A percentile compares a stretch with the other conserved stretches of the same genome.
Conservation (phyloP, 2,329 filamentous ascomycete species). For the Phyllosticta paracitricarpa region DNA sequence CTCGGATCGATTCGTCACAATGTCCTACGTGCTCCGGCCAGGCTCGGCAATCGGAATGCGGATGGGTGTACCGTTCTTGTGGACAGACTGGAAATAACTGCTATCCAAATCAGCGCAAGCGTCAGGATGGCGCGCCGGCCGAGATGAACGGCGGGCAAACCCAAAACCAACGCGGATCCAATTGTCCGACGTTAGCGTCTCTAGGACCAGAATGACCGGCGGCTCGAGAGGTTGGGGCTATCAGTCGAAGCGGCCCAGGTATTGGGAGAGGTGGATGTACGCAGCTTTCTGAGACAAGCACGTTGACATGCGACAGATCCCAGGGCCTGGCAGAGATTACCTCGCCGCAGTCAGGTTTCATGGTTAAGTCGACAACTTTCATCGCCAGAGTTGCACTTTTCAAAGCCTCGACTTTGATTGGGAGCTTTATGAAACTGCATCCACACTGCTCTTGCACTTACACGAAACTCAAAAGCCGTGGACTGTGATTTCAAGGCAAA, state of each 20-base stretch:
- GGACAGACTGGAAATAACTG: background rate
- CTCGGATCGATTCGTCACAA: no score
- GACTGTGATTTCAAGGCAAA: background rate
- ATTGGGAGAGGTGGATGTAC: background rate
- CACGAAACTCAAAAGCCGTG: no score
- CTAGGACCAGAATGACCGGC: background rate
- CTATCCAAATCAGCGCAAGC: background rate
- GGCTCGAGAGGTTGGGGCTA: background rate
- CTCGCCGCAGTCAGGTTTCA: background rate
- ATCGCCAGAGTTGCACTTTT: background rate
- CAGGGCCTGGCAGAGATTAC: background rate
- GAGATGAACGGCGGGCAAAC: background rate
- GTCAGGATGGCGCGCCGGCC: background rate
- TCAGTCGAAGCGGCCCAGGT: background rate
- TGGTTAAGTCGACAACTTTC: background rate
- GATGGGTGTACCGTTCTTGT: background rate
- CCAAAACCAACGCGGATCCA: background rate
- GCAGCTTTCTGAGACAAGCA: background rate
- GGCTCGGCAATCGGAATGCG: background rate
- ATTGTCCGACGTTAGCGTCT: background rate
- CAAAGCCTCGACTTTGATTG: background rate
- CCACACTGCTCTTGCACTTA: background rate
- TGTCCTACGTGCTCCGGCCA: background rate
- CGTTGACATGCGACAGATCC: background rate
- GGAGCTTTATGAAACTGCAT: background rate